Evolutionary conservation across 805 yeast species (phyloP), one percentile per base, ranked within the genome.

Genomic region (Saccharomycopsis javanensis): DNA sequence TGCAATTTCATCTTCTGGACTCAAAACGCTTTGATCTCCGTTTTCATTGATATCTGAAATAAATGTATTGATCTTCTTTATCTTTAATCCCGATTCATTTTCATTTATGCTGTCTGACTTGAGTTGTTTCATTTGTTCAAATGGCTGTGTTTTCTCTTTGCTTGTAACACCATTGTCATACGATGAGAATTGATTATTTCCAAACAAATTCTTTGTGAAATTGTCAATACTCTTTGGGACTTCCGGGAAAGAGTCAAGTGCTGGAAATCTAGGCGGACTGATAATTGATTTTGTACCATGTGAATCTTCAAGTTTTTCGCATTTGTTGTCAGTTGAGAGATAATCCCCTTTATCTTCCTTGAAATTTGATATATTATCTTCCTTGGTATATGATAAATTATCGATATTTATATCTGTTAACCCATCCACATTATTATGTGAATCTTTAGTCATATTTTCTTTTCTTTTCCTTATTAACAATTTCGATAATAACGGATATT

Each of bases 401-500:
- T 15, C 13, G 13, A 4, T 31, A 2, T 31, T 31, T 11, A 15
- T 31, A 15, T 31, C 13, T 3, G 10, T 31, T 11, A 4, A 4
- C 10, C 35, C 13, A 8, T 20, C 28, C 11, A 3, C n/a, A 20
- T 20, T 11, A 7, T 4, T 16, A 20, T 8, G 15, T 7, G 16
- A 8, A 25, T 4, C 11, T 8, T 18, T 11, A 3, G 28, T 4
- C 15, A 20, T 5, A 42, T 42, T 42, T 42, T 20, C 48, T 42
- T 42, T 42, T 42, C 48, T 42, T 42, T 54, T 52, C 15, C 34
- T n/a, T 7, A 38, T 37, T 50, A 60, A 46, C 13, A 59, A 31
- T 25, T 57, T 55, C 8, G 55, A 37, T 34, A 60, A 27, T 11
- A 60, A 30, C 2, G 62, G 62, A 45, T 60, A 60, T 30, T 60